phyloP scores from a whole-genome alignment of 2,329 filamentous ascomycete genomes.

The Penicillium hordei region DNA sequence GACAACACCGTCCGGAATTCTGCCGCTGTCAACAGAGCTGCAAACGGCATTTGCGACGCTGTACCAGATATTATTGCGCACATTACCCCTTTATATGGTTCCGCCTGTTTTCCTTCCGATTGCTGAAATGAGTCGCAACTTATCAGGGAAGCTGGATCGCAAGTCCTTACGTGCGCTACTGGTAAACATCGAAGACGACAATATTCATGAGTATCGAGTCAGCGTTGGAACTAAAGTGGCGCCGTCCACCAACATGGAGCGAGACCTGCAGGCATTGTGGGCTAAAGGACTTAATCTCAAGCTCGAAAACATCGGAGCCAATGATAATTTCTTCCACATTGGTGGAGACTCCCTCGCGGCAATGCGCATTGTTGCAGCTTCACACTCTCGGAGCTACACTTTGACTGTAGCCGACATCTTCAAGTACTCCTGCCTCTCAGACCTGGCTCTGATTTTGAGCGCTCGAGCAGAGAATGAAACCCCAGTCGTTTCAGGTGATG shows the following conservation, averaged over 20 bases:
- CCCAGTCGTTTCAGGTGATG: too few species aligned
- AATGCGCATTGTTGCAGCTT: conserved; percentile 6
- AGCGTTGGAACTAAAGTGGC: not conserved
- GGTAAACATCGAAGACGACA: too few species aligned
- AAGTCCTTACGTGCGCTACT: not conserved
- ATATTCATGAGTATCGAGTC: not conserved
- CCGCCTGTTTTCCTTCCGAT: not conserved
- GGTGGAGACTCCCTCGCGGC: conserved; percentile 14
- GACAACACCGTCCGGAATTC: not conserved
- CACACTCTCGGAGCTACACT: not conserved
- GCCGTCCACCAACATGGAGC: not conserved
- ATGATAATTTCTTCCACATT: conserved; percentile 11
- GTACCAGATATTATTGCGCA: not conserved
- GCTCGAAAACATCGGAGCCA: not conserved
- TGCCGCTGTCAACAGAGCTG: not conserved
- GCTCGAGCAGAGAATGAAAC: too few species aligned
- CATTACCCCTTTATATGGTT: not conserved
- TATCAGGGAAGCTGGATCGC: not conserved
- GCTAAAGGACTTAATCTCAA: not conserved
- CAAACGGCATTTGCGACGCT: not conserved
- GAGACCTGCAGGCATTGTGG: not conserved
- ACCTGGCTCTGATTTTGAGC: too few species aligned
- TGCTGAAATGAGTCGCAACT: not conserved
- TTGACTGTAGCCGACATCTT: conserved; percentile 11
- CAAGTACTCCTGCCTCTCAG: not conserved